These are phyloP conservation scores for Pythium aquatile DNA, from an alignment of 352 stramenopile species.

Conservation along the genomic window DNA sequence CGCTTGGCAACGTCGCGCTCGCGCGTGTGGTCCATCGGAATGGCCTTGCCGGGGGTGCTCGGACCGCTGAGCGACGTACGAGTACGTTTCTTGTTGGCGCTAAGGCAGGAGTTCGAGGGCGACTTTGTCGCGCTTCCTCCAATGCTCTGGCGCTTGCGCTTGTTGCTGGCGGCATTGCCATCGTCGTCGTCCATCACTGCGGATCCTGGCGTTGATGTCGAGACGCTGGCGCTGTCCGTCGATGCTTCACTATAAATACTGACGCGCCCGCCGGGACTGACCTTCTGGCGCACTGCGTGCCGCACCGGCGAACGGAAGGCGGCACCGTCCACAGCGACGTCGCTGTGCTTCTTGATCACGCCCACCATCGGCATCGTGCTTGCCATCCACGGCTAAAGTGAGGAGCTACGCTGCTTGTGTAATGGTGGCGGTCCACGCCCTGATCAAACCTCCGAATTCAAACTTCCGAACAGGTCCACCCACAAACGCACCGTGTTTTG, in stretches of 20 bases:
- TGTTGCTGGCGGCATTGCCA: slow-evolving; percentile 14
- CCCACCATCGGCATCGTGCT: slow-evolving; percentile 31
- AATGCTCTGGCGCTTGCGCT: slow-evolving; percentile 61
- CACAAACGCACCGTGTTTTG: slow-evolving; percentile 4
- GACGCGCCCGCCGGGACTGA: slow-evolving; percentile 12
- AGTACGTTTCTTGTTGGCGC: slow-evolving; percentile 54
- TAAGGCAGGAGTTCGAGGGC: slow-evolving; percentile 21
- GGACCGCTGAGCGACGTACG: slow-evolving; percentile 46
- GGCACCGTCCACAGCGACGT: slow-evolving; percentile 18
- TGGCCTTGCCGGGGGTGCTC: slow-evolving; percentile 70
- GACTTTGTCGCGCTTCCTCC: slow-evolving; percentile 31
- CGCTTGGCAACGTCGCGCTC: slow-evolving; percentile 66
- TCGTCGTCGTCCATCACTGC: slow-evolving; percentile 2
- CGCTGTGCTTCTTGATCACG: slow-evolving; percentile 23
- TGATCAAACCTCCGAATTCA: slow-evolving; percentile 20
- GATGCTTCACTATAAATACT: slow-evolving; percentile 10
- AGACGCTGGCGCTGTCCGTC: neutral
- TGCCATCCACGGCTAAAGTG: slow-evolving; percentile 20
- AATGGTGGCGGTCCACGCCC: neutral
- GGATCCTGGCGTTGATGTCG: neutral
- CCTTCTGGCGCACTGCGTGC: slow-evolving; percentile 17
- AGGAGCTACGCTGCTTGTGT: slow-evolving; percentile 2
- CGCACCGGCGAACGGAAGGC: slow-evolving; percentile 19
- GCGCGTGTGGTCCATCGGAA: slow-evolving; percentile 49
- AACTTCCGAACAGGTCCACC: slow-evolving; percentile 25